Evolutionary conservation across 176 grass and related monocot genomes (phyloP).

Genomic region (Luzula sylvatica): DNA sequence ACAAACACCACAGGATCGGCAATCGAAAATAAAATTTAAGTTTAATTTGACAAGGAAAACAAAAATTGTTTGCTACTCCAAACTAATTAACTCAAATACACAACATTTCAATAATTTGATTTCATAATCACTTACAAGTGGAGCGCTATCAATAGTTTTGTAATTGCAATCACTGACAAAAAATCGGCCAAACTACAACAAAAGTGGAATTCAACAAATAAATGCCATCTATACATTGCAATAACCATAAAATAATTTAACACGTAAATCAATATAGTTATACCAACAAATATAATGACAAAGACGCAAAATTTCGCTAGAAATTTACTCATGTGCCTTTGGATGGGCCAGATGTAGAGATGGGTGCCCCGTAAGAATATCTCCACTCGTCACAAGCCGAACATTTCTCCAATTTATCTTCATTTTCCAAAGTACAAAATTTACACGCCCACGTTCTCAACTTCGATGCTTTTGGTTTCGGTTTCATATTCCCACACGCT

Average conservation of each 20-base stretch:
- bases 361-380: slow-evolving; percentile 67
- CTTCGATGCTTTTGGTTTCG: slow-evolving; percentile 54
- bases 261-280: background rate
- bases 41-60: too few species aligned
- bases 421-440: slow-evolving; percentile 88
- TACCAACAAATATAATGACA: slow-evolving; percentile 5
- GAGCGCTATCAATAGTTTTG: too few species aligned
- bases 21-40: too few species aligned
- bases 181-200: slow-evolving; percentile 8
- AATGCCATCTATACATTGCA: background rate
- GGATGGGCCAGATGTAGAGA: slow-evolving; percentile 28
- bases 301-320: background rate
- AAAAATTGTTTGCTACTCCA: too few species aligned
- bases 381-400: slow-evolving; percentile 79
- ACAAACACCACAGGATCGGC: too few species aligned
- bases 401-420: slow-evolving; percentile 68
- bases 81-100: too few species aligned
- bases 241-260: slow-evolving; percentile 2
- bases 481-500: slow-evolving; percentile 62
- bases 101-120: too few species aligned
- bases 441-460: slow-evolving; percentile 69
- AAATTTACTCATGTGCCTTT: slow-evolving; percentile 26
- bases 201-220: background rate
- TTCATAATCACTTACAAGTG: too few species aligned
- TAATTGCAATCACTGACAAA: background rate